Evolutionary conservation across 164 flowering plant species (phyloP).

Genomic region (Warburgia ugandensis): DNA sequence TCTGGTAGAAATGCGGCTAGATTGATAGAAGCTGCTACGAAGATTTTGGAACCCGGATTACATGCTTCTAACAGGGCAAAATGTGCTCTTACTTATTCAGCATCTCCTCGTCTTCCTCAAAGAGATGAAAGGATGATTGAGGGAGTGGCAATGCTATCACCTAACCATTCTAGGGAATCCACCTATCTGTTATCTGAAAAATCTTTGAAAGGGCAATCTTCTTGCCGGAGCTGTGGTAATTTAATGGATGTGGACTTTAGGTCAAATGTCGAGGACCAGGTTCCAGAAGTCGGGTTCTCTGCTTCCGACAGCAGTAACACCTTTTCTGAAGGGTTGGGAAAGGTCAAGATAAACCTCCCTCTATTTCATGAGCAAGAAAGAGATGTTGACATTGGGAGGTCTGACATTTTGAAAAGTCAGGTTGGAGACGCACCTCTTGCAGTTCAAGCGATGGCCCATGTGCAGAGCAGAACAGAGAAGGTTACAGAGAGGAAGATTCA

Average conservation of each 20-base stretch:
- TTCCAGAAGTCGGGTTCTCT: slow-evolving; percentile 13
- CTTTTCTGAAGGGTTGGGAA: slow-evolving; percentile 24
- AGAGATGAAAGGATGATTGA: slow-evolving; percentile 20
- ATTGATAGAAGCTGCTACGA: slow-evolving; percentile 80
- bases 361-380: slow-evolving; percentile 20
- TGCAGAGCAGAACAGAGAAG: slow-evolving; percentile 7
- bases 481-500: slow-evolving; percentile 13
- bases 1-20: slow-evolving; percentile 45
- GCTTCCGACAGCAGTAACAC: slow-evolving; percentile 18
- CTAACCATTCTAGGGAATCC: too few relatives aligned
- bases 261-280: slow-evolving; percentile 19
- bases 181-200: too few relatives aligned
- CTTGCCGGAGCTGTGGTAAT: slow-evolving; percentile 59
- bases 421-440: slow-evolving; percentile 12
- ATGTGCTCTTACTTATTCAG: slow-evolving; percentile 48
- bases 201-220: slow-evolving; percentile 27
- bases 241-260: slow-evolving; percentile 22
- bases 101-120: slow-evolving; percentile 15
- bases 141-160: slow-evolving; percentile 8
- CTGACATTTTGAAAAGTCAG: slow-evolving; percentile 10
- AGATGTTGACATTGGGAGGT: slow-evolving; percentile 5
- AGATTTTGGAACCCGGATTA: slow-evolving; percentile 78
- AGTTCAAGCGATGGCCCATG: slow-evolving; percentile 13
- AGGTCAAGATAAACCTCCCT: slow-evolving; percentile 17
- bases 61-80: slow-evolving; percentile 54